Base-by-base conservation (phyloP, 2,329 filamentous ascomycete species). In the Claviceps quebecensis region DNA sequence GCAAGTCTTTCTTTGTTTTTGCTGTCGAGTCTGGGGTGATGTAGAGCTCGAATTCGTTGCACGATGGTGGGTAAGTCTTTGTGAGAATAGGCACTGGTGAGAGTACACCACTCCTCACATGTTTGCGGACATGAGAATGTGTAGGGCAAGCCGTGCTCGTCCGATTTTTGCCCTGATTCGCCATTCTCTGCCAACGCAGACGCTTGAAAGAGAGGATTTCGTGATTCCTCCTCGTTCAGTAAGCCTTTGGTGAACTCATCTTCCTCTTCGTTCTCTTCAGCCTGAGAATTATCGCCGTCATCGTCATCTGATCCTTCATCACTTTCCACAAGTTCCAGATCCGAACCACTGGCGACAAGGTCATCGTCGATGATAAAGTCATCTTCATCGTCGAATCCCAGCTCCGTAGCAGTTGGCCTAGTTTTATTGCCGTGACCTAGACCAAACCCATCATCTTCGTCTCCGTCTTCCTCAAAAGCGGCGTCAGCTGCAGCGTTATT, bases 341-440 rank as follows among this genome's bases (percentile, higher is more conserved):
- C 81, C 5, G 87, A 91, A 39, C 82, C 86, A 58, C 83, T 90
- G 13, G 89, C 89, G 37, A 96, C 77, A 16, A 97, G 75, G 61
- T 95, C 85, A 55, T 93, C 87, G 53, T 97, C 91, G 55, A 96
- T 82, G 26, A 91, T 65, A 60, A 97, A 97, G 59, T 96, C 88
- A 59, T 97, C 91, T 63, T 97, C 91, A 58, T 96, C 91, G 57
- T 95, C 89, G 37, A 95, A 83, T 5, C 82, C 86, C 17, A 89
- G 66, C 53, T 84, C 76, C 11, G 76, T 73, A 3, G 75, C 76
- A 7, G 78, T 80, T 36, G 73, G 74, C 23, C 74, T 72, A 50
- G 71, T 69, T 59, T 72, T 77, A 56, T 83, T 78, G 44, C 80
- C 80, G 47, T 67, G 63, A 37, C 81, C 81, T 16, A 84, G 69